Evolutionary conservation across 768 basidiomycete genomes (phyloP), one percentile per base, ranked within the genome.

Genomic region (Mycena venus): DNA sequence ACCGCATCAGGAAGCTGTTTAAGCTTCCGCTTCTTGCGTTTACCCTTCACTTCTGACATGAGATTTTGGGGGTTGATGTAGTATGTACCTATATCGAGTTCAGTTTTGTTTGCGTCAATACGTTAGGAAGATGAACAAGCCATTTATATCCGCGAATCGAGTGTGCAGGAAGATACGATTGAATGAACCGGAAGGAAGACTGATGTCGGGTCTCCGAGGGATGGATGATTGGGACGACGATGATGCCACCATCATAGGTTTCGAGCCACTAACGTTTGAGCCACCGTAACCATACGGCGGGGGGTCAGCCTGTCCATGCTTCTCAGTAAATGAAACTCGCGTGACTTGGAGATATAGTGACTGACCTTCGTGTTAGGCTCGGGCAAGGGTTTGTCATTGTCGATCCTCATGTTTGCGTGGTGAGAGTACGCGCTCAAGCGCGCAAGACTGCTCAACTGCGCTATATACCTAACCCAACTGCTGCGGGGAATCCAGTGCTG

Each of bases 141-240:
- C 73, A 58, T 40, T 59, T 49, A 75, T 68, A 77, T 74, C 70
- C 17, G 70, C 63, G 59, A 68, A 72, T 55, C 70, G 73, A 27
- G 70, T 77, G 38, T 73, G 73, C 15, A 72, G 36, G 29, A 12
- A 40, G 10, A 77, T 9, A 12, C 32, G 55, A 56, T 29, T 72
- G 29, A 76, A 72, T 53, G 67, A 69, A 34, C 67, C 70, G 4
- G 73, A 62, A 23, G 72, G 70, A 42, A 76, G 58, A n/a, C 44
- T 53, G 58, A 71, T 73, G 40, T 67, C 55, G 55, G 67, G 73
- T 31, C 59, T 32, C 11, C 23, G 51, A 32, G 61, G 59, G 23
- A 58, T 51, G 31, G 68, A 29, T 21, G 62, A 29, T 25, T 38
- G 56, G 6, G 60, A 47, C 21, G 67, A 68, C 51, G 62, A 47